These are phyloP conservation scores for Phaffia australis DNA, from an alignment of 768 basidiomycete genomes.

Conservation along the genomic window DNA sequence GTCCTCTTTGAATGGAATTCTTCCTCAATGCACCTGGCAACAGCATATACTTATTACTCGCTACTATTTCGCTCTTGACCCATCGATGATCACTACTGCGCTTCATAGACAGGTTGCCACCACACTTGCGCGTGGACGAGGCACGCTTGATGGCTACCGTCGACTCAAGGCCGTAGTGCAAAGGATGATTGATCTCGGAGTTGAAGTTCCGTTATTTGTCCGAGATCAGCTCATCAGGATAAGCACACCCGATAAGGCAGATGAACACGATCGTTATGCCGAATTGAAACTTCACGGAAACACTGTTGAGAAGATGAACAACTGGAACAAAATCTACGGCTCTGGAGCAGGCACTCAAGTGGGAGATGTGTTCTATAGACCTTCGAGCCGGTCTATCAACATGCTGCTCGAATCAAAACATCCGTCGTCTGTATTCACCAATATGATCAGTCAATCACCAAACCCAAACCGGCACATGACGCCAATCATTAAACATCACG, in stretches of 20 bases:
- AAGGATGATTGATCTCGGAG: neutral
- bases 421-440: neutral
- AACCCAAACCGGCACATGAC: neutral
- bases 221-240: neutral
- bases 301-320: neutral
- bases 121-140: neutral
- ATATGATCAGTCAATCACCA: constrained; percentile 3
- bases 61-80: constrained; percentile 4
- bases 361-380: neutral
- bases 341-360: neutral
- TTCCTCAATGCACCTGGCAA: neutral
- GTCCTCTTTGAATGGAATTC: neutral
- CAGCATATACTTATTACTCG: constrained; percentile 3
- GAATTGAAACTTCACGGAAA: neutral
- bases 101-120: constrained; percentile 6
- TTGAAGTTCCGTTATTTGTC: neutral
- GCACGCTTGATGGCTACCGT: neutral
- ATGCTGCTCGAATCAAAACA: constrained; percentile 1
- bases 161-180: neutral
- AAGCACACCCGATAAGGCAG: neutral
- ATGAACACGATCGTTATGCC: neutral
- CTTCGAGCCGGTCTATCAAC: constrained; percentile 1
- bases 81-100: constrained; percentile 3
- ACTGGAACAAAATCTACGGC: neutral
- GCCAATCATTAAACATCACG: constrained; percentile 7